Evolutionary conservation across 768 basidiomycete species (phyloP).

Genomic region (Suillus weaverae): DNA sequence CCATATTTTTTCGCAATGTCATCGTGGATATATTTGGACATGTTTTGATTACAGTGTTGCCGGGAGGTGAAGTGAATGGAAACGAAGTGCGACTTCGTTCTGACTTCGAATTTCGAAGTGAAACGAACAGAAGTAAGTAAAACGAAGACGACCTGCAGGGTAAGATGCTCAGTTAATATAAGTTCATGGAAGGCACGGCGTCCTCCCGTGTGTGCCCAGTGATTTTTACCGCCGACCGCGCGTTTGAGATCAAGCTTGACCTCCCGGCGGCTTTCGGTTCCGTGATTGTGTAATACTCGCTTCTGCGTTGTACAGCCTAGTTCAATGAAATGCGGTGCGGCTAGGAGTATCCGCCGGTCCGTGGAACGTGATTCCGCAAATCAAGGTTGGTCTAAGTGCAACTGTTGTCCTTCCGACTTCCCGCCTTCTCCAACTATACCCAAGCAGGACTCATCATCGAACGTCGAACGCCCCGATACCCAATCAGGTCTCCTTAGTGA

Average conservation of each 20-base stretch:
- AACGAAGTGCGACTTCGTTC: not conserved
- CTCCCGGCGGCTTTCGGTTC: not conserved
- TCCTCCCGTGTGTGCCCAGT: not conserved
- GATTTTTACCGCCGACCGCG: not conserved
- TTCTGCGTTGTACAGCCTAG: not conserved
- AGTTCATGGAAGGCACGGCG: not conserved
- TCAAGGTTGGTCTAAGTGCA: not conserved
- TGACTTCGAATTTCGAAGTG: not conserved
- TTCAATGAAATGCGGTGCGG: not conserved
- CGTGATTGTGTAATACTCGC: not conserved
- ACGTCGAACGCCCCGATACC: not conserved
- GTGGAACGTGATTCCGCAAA: not conserved
- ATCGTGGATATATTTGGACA: not conserved
- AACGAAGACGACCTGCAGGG: not conserved
- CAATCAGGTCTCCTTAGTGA: not conserved
- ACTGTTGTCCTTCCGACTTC: not conserved
- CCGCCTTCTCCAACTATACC: not conserved
- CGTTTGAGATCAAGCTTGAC: not conserved
- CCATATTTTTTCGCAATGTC: not conserved
- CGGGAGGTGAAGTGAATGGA: not conserved
- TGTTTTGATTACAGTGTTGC: not conserved
- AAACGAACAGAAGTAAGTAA: not conserved
- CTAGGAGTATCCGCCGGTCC: not conserved
- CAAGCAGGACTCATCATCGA: not conserved
- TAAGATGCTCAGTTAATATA: not conserved